Evolutionary conservation across 2,329 filamentous ascomycete genomes (phyloP).

Genomic region (Arthroderma sp.): DNA sequence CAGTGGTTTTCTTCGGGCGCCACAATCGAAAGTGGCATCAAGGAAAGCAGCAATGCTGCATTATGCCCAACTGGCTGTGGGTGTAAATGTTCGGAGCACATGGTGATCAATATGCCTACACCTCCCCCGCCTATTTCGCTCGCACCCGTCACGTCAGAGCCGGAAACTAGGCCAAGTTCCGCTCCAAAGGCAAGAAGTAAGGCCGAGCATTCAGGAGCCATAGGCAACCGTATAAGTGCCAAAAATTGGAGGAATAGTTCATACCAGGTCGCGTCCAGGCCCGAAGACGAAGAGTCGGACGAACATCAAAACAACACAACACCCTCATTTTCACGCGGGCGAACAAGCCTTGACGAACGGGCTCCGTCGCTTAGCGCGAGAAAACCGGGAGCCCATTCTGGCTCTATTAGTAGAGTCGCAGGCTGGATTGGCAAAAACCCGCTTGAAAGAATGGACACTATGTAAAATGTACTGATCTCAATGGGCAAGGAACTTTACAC

Average conservation of each 20-base stretch:
- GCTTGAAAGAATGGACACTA: constrained; percentile 4
- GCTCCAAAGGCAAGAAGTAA: background rate
- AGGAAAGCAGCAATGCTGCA: constrained; percentile 14
- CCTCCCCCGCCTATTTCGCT: constrained; percentile 14
- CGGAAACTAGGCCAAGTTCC: background rate
- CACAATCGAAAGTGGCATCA: constrained; percentile 8
- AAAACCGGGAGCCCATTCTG: background rate
- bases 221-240: background rate
- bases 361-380: background rate
- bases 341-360: constrained; percentile 1
- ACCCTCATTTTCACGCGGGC: background rate
- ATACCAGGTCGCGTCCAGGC: background rate
- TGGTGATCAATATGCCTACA: constrained; percentile 23
- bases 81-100: constrained; percentile 34
- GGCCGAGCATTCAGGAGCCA: background rate
- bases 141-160: background rate
- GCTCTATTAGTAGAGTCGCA: constrained; percentile 1
- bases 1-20: constrained; percentile 27
- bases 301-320: background rate
- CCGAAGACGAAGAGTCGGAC: background rate
- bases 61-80: constrained; percentile 38
- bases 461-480: background rate
- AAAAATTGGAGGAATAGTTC: background rate
- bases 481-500: background rate
- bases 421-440: constrained; percentile 2